Evolutionary conservation across 2,329 filamentous ascomycete genomes (phyloP), one percentile per base, ranked within the genome.

Genomic region (Coniella vitis): DNA sequence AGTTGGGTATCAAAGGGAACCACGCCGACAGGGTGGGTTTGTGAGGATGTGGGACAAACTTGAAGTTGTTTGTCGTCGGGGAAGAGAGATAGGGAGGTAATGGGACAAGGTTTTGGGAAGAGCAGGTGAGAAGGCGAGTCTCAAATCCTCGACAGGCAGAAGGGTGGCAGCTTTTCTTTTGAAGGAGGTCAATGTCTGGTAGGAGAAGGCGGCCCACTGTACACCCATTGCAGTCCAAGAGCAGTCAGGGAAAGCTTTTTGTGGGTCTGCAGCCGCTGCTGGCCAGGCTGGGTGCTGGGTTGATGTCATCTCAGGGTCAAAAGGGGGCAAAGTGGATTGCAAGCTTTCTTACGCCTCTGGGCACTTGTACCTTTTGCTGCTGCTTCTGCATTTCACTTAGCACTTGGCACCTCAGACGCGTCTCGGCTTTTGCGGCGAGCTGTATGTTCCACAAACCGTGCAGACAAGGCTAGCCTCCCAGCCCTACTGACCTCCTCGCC

Each of bases 261-360:
- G 40, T 42, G 40, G 40, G 40, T n/a, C 40, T 19, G 16, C 7
- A 19, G 20, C 12, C 22, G 25, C 10, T 12, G 34, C 34, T 36
- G n/a, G 40, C 29, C 40, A 32, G 40, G 25, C 40, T 34, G 40
- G 25, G 16, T 12, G 40, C 14, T 19, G 40, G 14, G 16, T 42
- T 42, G 40, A 42, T 42, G 40, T 42, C 40, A 42, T 42, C 40
- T 25, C 29, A 29, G 40, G 32, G 17, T 34, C 17, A 42, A 20
- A 29, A 16, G 38, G 37, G 40, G 39, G 40, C 40, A 20, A 42
- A 42, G 31, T 42, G 40, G 29, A 34, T 29, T 7, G 29, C n/a
- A 31, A 21, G 13, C 21, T 16, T 3, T 40, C 29, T 40, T 25
- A 16, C 25, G 5, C 10, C 25, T 5, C 25, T 29, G 25, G 5